Conservation (phyloP, 495 filamentous ascomycete species). For the Entonaema liquescens region DNA sequence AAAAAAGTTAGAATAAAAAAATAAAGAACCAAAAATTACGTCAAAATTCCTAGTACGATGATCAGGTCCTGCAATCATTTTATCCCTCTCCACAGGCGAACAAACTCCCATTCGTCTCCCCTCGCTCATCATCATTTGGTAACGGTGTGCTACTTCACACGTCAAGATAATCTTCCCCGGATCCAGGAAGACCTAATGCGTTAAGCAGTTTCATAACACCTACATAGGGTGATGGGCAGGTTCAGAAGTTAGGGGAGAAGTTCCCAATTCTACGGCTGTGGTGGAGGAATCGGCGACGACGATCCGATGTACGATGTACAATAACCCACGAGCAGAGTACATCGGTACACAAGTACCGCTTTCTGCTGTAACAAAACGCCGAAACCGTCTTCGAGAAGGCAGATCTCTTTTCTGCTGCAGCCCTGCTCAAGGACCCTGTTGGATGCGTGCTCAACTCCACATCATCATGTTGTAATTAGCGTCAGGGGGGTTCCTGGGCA, state of each 20-base stretch:
- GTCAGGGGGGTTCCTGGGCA: slow-evolving; percentile 35
- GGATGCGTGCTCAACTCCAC: slow-evolving; percentile 39
- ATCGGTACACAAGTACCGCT: slow-evolving; percentile 11
- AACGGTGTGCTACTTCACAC: slow-evolving; percentile 36
- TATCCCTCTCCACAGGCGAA: slow-evolving; percentile 27
- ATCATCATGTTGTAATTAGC: slow-evolving; percentile 43
- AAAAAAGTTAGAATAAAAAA: slow-evolving; percentile 1
- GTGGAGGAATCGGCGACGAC: slow-evolving; percentile 5
- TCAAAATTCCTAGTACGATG: slow-evolving; percentile 42
- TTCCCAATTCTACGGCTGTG: background rate
- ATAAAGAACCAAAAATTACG: slow-evolving; percentile 40
- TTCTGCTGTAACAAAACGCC: slow-evolving; percentile 34
- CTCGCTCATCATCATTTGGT: slow-evolving; percentile 41
- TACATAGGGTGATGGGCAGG: background rate
- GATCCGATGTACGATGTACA: slow-evolving; percentile 7
- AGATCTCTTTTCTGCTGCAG: slow-evolving; percentile 43
- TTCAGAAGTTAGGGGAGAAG: background rate
- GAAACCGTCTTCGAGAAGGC: slow-evolving; percentile 41
- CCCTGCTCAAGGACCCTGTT: slow-evolving; percentile 41
- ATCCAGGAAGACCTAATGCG: slow-evolving; percentile 36
- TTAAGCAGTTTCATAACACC: slow-evolving; percentile 26
- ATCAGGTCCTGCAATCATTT: slow-evolving; percentile 43
- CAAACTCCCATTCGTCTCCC: slow-evolving; percentile 36
- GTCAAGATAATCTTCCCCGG: slow-evolving; percentile 45
- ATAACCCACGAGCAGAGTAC: background rate